Percentiles rank a stretch among this genome's conserved stretches.
phyloP scores from a whole-genome alignment of 2,329 filamentous ascomycete genomes.

The Verticillium dahliae region DNA sequence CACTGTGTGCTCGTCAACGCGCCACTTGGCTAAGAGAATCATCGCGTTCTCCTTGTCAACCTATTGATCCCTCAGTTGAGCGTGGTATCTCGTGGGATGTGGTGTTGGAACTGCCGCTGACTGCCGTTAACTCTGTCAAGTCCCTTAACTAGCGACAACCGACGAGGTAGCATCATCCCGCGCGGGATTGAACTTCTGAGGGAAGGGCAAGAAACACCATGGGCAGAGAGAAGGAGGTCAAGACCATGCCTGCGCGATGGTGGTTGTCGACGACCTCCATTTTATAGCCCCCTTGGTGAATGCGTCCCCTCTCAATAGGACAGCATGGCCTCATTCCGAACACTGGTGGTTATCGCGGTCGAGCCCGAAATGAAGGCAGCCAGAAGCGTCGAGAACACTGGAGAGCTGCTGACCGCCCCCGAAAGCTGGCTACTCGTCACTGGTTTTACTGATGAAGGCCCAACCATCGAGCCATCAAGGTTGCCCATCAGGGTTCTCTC shows the following conservation, averaged over 20 bases:
- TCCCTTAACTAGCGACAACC: neutral
- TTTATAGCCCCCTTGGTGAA: neutral
- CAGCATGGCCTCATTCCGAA: neutral
- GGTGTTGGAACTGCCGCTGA: no score
- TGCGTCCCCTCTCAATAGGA: neutral
- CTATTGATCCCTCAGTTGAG: neutral
- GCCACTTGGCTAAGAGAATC: neutral
- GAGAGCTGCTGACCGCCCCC: neutral
- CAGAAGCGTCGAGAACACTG: neutral
- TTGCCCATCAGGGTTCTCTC: constrained; percentile 10
- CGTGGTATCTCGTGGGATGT: neutral
- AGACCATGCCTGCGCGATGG: neutral
- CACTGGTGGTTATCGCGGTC: neutral
- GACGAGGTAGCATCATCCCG: neutral
- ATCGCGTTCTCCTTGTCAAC: neutral
- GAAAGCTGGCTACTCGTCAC: neutral
- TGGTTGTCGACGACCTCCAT: neutral
- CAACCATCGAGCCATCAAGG: constrained; percentile 7
- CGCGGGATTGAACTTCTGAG: neutral
- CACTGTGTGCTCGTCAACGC: neutral
- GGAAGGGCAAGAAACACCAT: neutral
- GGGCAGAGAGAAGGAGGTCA: neutral
- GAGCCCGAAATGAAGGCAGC: neutral
- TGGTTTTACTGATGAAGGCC: constrained; percentile 2
- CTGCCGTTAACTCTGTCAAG: neutral